Base-by-base conservation (phyloP, 2,329 filamentous ascomycete species). In the Nemania serpens region DNA sequence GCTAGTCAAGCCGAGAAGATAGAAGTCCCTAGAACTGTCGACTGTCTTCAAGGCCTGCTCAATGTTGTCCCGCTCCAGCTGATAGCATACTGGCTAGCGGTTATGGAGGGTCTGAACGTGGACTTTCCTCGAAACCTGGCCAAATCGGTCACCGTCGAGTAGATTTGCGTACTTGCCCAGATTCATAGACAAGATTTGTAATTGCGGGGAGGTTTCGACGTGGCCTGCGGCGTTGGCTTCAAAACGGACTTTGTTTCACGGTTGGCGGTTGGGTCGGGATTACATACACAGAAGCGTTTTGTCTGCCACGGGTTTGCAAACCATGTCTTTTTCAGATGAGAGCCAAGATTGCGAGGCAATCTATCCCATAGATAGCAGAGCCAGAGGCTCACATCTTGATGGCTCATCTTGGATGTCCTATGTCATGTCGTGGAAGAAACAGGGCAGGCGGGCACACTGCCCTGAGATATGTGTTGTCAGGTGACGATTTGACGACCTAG, bases 121-220 rank as follows among this genome's bases (percentile, higher is more conserved):
- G 95, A 99, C 77, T 98, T 98, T 87, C 95, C 95, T 60, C 90
- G 95, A 74, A 99, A 99, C 83, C 81, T 99, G 81, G 95, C 95
- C 77, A 99, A 99, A 88, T 97, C 93, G 66, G 95, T 99, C 67
- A 99, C 95, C 66, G 95, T 99, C 70, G 95, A 99, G 87, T 99
- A 94, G 83, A 74, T 43, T 62, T 66, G 57, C 34, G 36, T 43
- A 61, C 48, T 33, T 29, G 36, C 55, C 46, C 48, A 51, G 29
- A 45, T 62, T 47, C 59, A 36, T 54, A 57, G 55, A 52, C 41
- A 55, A 46, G 50, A 53, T 48, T 45, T 54, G n/a, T 56, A 41
- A 53, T 41, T 51, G 33, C 33, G 36, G 4, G 6, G 12, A 58
- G 57, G 54, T 65, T 67, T 68, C 59, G 54, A 59, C 51, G 63